Evolutionary conservation across 345 rosid species (phyloP).

Genomic region (Punica granatum): DNA sequence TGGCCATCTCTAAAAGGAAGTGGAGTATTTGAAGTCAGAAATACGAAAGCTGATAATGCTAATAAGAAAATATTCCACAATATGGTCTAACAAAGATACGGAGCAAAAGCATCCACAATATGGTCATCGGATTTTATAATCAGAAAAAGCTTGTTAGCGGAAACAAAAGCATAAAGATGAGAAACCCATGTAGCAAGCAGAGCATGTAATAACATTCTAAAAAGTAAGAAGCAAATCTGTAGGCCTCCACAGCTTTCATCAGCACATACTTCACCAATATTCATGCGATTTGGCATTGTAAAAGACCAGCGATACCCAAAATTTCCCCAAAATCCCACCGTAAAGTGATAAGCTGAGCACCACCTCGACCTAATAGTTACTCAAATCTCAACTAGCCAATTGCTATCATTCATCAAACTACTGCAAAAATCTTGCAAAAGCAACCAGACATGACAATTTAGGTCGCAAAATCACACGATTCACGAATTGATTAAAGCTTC

Average conservation of each 20-base stretch:
- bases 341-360: neutral
- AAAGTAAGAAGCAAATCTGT: no score
- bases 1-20: constrained; percentile 36
- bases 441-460: neutral
- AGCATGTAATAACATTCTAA: neutral
- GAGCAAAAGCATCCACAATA: neutral
- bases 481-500: no score
- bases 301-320: neutral
- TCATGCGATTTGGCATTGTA: neutral
- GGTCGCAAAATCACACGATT: neutral
- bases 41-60: neutral
- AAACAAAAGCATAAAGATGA: neutral
- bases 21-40: neutral
- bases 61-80: neutral
- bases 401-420: neutral
- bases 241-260: neutral
- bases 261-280: neutral
- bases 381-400: neutral
- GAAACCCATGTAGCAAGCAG: neutral
- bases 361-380: neutral
- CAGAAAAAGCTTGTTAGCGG: neutral
- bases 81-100: neutral
- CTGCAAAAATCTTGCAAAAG: no score
- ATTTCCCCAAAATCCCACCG: neutral
- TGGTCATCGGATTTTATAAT: no score